phyloP scores from a whole-genome alignment of 768 basidiomycete species.

The Trametes villosa region DNA sequence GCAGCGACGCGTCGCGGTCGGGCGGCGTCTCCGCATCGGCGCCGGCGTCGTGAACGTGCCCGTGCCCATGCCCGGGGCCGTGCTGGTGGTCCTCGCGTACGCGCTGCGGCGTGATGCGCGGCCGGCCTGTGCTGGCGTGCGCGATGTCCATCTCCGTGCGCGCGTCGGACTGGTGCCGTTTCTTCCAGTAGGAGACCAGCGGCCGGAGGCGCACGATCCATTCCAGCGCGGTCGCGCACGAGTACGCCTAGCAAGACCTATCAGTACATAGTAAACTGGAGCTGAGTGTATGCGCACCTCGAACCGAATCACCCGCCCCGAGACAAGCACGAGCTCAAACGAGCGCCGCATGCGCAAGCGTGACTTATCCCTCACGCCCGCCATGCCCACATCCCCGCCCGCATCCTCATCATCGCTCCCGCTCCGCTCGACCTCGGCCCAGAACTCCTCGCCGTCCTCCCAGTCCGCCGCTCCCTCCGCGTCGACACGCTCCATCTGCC shows the following conservation, averaged over 20 bases:
- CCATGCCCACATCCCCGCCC: constrained; percentile 63
- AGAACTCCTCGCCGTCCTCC: constrained; percentile 40
- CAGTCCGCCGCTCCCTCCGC: constrained; percentile 14
- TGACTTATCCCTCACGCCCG: constrained; percentile 43
- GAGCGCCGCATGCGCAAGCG: constrained; percentile 61
- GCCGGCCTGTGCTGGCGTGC: constrained; percentile 52
- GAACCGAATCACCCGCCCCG: constrained; percentile 71
- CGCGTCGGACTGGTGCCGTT: constrained; percentile 75
- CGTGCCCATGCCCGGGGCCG: constrained; percentile 33
- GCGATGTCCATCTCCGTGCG: constrained; percentile 81
- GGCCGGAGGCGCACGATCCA: constrained; percentile 82
- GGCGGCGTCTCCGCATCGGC: constrained; percentile 39
- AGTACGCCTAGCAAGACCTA: constrained; percentile 58
- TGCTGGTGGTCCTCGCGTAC: constrained; percentile 28
- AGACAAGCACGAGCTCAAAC: constrained; percentile 77
- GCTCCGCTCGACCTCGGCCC: constrained; percentile 42
- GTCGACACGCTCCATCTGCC: constrained; percentile 25
- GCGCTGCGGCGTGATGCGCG: constrained; percentile 63
- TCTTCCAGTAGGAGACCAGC: constrained; percentile 79
- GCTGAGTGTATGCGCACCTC: constrained; percentile 57
- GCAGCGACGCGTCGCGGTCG: constrained; percentile 56
- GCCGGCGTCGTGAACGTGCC: constrained; percentile 50
- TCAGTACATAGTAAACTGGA: neutral
- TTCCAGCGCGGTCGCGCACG: constrained; percentile 68
- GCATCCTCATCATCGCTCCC: constrained; percentile 63